A percentile compares a stretch with the other conserved stretches of the same genome.
These are phyloP conservation scores for Pseudophaeomoniella oleicola DNA, from an alignment of 2,329 filamentous ascomycete genomes.

Conservation along the genomic window DNA sequence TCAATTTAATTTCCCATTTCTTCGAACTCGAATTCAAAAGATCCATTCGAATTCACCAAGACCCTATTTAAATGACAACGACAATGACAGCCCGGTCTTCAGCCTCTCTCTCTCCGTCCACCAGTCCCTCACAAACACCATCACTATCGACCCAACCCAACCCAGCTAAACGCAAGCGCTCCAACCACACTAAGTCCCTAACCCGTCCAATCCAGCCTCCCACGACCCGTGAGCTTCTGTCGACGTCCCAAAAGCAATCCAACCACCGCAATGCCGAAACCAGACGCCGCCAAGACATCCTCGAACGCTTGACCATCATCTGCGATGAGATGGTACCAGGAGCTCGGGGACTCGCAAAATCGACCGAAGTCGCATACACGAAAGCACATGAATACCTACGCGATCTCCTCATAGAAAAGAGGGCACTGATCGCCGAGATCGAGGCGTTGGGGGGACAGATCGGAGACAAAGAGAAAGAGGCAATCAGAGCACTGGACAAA, in stretches of 20 bases:
- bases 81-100: not conserved
- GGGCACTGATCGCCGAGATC: conserved; percentile 1
- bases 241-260: conserved; percentile 56
- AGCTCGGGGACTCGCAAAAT: conserved; percentile 42
- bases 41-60: too few species aligned
- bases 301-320: conserved; percentile 57
- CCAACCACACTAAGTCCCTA: not conserved
- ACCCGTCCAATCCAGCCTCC: not conserved
- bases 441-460: not conserved
- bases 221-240: conserved; percentile 26
- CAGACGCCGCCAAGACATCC: conserved; percentile 58
- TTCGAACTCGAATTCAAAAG: too few species aligned
- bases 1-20: too few species aligned
- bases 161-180: not conserved
- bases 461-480: not conserved
- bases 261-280: conserved; percentile 57
- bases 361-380: not conserved
- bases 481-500: not conserved
- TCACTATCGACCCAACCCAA: not conserved
- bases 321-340: conserved; percentile 55
- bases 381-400: not conserved
- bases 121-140: not conserved
- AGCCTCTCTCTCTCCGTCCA: not conserved
- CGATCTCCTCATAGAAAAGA: not conserved
- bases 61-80: too few species aligned